A percentile compares a stretch with the other conserved stretches of the same genome.
Conservation (phyloP, 1,284 basidiomycete species). For the Tylopilus sp. region DNA sequence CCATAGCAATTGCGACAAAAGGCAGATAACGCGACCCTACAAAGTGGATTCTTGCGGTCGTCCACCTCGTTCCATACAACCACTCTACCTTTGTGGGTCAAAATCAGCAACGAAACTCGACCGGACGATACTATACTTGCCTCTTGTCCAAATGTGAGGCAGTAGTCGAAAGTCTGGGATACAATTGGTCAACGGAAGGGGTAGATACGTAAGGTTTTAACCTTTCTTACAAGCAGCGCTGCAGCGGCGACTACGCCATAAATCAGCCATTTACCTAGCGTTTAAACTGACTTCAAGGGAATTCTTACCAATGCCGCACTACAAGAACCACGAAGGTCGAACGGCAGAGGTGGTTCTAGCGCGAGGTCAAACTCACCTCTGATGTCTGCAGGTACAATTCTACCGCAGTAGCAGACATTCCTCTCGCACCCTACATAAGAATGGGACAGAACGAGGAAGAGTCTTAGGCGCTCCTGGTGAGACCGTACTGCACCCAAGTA, state of each 20-base stretch:
- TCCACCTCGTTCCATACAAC: conserved; percentile 20
- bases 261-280: neutral
- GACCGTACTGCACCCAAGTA: neutral
- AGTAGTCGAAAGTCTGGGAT: conserved; percentile 20
- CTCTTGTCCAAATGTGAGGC: conserved; percentile 19
- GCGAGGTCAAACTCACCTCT: conserved; percentile 11
- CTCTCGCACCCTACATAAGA: neutral
- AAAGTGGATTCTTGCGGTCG: conserved; percentile 21
- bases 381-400: conserved; percentile 18
- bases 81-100: conserved; percentile 13
- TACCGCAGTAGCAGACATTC: conserved; percentile 16
- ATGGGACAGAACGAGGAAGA: neutral
- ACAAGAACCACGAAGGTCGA: neutral
- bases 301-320: conserved; percentile 20
- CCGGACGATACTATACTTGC: neutral
- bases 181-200: neutral
- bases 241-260: conserved; percentile 11
- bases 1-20: conserved; percentile 21
- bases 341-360: neutral
- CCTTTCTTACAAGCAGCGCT: conserved; percentile 13
- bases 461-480: neutral
- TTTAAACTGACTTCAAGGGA: neutral
- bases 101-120: neutral
- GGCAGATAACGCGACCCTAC: conserved; percentile 23
- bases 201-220: neutral